Evolutionary conservation across 257 asterid genomes (phyloP).

Genomic region (Ocimum tenuiflorum): DNA sequence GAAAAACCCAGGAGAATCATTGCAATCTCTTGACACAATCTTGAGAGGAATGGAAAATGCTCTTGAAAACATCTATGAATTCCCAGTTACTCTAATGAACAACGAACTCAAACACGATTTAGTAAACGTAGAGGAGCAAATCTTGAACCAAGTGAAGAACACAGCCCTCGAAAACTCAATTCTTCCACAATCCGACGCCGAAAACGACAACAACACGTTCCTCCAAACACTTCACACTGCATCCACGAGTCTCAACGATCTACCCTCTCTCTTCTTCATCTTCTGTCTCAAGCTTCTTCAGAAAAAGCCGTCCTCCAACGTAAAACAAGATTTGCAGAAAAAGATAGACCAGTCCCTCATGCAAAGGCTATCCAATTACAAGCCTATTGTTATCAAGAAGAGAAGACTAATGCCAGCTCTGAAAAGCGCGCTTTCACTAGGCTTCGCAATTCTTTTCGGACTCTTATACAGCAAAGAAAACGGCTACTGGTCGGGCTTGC

Average conservation of each 20-base stretch:
- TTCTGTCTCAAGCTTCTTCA: conserved; percentile 61
- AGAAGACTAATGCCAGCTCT: conserved; percentile 54
- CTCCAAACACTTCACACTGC: conserved; percentile 46
- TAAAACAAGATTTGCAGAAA: conserved; percentile 8
- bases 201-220: conserved; percentile 26
- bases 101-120: conserved; percentile 33
- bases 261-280: conserved; percentile 59
- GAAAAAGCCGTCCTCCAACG: conserved; percentile 15
- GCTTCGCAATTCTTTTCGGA: conserved; percentile 60
- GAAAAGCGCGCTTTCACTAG: conserved; percentile 61
- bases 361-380: conserved; percentile 8
- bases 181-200: conserved; percentile 36
- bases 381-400: conserved; percentile 22
- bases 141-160: conserved; percentile 38
- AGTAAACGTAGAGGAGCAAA: conserved; percentile 20
- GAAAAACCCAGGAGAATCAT: conserved; percentile 41
- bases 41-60: conserved; percentile 74
- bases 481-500: conserved; percentile 75
- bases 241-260: conserved; percentile 21
- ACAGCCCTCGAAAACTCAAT: conserved; percentile 34
- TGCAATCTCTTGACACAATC: conserved; percentile 48
- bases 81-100: conserved; percentile 27
- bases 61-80: conserved; percentile 31
- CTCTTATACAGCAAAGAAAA: conserved; percentile 54
- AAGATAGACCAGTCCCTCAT: background rate